Percentiles rank a stretch among this genome's conserved stretches.
Conservation (phyloP, 768 basidiomycete species). For the Pleurotus giganteus region DNA sequence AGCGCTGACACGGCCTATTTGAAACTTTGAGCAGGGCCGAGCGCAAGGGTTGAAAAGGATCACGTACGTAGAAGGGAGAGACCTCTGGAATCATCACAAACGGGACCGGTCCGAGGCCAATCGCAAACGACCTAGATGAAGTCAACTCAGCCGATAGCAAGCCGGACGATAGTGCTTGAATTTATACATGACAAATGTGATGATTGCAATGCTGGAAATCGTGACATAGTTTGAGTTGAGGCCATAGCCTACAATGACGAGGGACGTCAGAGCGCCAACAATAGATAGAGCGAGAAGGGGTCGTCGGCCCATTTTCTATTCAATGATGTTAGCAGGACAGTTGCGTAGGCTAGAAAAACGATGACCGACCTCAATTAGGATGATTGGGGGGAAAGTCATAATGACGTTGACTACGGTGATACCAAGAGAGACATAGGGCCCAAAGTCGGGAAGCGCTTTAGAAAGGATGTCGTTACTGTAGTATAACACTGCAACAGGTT, state of each 20-base stretch:
- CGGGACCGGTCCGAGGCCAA: conserved; percentile 89
- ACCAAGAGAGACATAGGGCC: conserved; percentile 79
- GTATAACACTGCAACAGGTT: conserved; percentile 65
- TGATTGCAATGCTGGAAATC: conserved; percentile 70
- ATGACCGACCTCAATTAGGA: conserved; percentile 81
- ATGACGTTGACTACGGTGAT: conserved; percentile 83
- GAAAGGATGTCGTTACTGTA: conserved; percentile 89
- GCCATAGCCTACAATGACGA: conserved; percentile 66
- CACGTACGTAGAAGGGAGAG: conserved; percentile 71
- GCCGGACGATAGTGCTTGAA: neutral
- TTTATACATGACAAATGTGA: conserved; percentile 78
- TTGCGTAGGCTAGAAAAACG: neutral
- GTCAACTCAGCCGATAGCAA: conserved; percentile 4
- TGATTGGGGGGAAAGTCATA: conserved; percentile 84
- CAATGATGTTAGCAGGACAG: conserved; percentile 2
- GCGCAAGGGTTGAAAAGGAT: neutral
- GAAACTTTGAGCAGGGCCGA: neutral
- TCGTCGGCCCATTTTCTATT: conserved; percentile 71
- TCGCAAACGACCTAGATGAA: conserved; percentile 70
- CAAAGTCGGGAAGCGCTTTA: conserved; percentile 73
- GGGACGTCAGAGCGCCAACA: conserved; percentile 61
- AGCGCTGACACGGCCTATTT: conserved; percentile 75
- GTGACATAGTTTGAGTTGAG: conserved; percentile 58
- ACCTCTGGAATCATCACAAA: conserved; percentile 93
- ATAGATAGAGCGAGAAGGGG: conserved; percentile 67